These are phyloP conservation scores for Botrytis aclada DNA, from an alignment of 2,329 filamentous ascomycete genomes.

Conservation along the genomic window DNA sequence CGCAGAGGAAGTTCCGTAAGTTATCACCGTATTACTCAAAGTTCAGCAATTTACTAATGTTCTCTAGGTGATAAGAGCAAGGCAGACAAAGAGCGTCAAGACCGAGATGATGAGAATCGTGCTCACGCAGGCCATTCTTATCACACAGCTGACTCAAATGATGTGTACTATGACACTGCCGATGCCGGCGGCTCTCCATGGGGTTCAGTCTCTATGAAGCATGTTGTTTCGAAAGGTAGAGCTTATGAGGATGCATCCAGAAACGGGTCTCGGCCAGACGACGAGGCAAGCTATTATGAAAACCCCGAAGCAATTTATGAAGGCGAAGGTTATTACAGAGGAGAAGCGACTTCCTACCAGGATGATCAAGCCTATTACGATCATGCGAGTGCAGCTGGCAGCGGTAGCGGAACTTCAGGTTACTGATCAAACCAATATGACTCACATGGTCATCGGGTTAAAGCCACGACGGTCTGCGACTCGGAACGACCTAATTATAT, in stretches of 20 bases:
- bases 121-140: conserved; percentile 64
- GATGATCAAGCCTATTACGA: conserved; percentile 34
- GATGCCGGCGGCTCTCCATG: conserved; percentile 66
- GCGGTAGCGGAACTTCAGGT: conserved; percentile 28
- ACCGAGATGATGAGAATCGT: conserved; percentile 62
- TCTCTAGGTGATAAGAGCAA: conserved; percentile 64
- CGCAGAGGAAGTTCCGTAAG: conserved; percentile 74
- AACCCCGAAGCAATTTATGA: conserved; percentile 25
- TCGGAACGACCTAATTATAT: conserved; percentile 6
- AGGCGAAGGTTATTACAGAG: conserved; percentile 32
- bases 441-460: neutral
- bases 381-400: conserved; percentile 35
- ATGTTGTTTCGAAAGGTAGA: conserved; percentile 46
- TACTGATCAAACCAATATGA: conserved; percentile 5
- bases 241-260: conserved; percentile 45
- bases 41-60: conserved; percentile 16
- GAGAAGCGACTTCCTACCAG: conserved; percentile 29
- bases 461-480: neutral
- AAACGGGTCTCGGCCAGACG: conserved; percentile 37
- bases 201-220: conserved; percentile 64
- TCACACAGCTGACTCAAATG: conserved; percentile 54
- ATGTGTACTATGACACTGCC: conserved; percentile 49
- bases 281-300: conserved; percentile 30
- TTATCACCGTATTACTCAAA: conserved; percentile 21
- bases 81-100: conserved; percentile 63